Conservation (phyloP, 352 stramenopile species). For the Plasmopara muralis region DNA sequence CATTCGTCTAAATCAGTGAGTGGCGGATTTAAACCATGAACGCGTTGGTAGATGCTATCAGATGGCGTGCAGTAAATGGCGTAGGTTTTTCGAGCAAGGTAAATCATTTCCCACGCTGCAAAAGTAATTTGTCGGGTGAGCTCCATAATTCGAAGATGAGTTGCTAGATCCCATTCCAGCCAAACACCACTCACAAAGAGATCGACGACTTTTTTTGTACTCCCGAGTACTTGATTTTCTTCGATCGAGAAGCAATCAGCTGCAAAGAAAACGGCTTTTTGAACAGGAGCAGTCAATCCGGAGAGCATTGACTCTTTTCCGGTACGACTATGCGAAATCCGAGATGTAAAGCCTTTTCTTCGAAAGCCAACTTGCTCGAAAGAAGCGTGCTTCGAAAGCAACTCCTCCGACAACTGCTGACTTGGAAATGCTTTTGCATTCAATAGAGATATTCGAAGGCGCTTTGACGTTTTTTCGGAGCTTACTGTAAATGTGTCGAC, state of each 20-base stretch:
- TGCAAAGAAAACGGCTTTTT: conserved; percentile 34
- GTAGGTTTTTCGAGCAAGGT: conserved; percentile 51
- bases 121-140: conserved; percentile 61
- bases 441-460: conserved; percentile 49
- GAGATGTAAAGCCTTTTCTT: conserved; percentile 14
- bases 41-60: conserved; percentile 57
- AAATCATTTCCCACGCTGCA: conserved; percentile 76
- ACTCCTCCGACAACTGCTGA: conserved; percentile 9
- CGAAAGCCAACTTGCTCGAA: conserved; percentile 1
- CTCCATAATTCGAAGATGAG: conserved; percentile 56
- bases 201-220: conserved; percentile 50
- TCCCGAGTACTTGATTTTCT: conserved; percentile 43
- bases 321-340: conserved; percentile 5
- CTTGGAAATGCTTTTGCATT: conserved; percentile 28
- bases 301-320: neutral
- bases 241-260: conserved; percentile 58
- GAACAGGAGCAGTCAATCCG: neutral
- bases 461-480: conserved; percentile 38
- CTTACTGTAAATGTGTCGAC: conserved; percentile 59
- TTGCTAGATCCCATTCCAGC: conserved; percentile 44
- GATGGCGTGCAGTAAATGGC: conserved; percentile 36
- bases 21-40: conserved; percentile 46
- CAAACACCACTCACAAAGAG: conserved; percentile 48
- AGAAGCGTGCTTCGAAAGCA: neutral
- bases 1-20: conserved; percentile 41